Percentiles rank a stretch among this genome's conserved stretches.
Evolutionary conservation across 805 yeast species (phyloP).

Genomic region (Suhomyces sp.): DNA sequence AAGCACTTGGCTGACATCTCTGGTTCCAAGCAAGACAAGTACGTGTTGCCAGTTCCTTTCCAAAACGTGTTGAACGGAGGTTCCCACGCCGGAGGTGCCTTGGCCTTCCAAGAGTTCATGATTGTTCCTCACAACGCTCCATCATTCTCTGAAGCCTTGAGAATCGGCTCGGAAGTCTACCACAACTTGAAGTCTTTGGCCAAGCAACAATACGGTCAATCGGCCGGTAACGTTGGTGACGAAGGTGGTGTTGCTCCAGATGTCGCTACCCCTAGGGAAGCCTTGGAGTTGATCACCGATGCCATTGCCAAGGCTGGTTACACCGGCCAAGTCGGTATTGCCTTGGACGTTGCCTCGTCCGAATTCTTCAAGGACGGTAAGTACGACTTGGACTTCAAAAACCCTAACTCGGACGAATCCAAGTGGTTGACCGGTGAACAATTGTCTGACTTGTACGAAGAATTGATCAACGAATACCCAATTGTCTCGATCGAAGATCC

Average conservation of each 20-base stretch:
- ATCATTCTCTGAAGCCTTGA: conserved; percentile 90
- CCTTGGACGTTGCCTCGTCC: conserved; percentile 94
- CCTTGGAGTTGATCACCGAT: conserved; percentile 85
- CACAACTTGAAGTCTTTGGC: conserved; percentile 91
- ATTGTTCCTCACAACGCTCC: conserved; percentile 93
- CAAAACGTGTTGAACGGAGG: conserved; percentile 99
- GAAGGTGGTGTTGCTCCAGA: conserved; percentile 99
- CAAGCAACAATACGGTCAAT: conserved; percentile 93
- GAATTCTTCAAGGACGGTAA: conserved; percentile 96
- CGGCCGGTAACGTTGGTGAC: conserved; percentile 99
- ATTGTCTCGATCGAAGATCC: conserved; percentile 98
- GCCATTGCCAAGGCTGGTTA: conserved; percentile 95
- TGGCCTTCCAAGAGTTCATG: conserved; percentile 99
- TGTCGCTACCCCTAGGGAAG: conserved; percentile 92
- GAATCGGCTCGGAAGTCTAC: conserved; percentile 98
- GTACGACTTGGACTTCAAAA: conserved; percentile 98
- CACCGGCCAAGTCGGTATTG: conserved; percentile 88
- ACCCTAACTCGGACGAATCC: conserved; percentile 85
- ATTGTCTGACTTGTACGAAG: conserved; percentile 80
- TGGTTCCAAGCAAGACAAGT: conserved; percentile 71
- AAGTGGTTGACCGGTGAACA: conserved; percentile 89
- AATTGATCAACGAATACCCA: conserved; percentile 87
- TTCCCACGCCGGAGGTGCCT: conserved; percentile 99
- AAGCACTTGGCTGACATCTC: conserved; percentile 82
- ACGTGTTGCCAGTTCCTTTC: conserved; percentile 97